phyloP scores from a whole-genome alignment of 768 basidiomycete genomes.

The Russula dissimulans region DNA sequence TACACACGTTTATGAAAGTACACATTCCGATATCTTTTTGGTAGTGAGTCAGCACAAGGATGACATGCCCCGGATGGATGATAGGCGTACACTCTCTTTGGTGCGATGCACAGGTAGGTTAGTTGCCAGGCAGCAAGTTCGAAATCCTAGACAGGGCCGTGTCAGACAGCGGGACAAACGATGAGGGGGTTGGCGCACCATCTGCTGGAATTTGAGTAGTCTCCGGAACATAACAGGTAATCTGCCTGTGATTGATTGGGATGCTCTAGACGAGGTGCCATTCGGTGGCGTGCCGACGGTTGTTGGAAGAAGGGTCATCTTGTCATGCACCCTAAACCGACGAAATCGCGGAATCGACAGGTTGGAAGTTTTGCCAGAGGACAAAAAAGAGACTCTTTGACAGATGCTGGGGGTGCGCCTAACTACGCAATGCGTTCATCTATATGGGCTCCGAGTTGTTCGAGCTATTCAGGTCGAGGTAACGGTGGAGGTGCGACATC shows the following conservation, averaged over 20 bases:
- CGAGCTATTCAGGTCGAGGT: too few species aligned
- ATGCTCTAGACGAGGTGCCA: slow-evolving; percentile 12
- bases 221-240: slow-evolving; percentile 76
- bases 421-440: slow-evolving; percentile 1
- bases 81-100: slow-evolving; percentile 73
- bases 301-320: slow-evolving; percentile 25
- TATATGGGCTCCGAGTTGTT: neutral
- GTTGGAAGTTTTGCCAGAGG: slow-evolving; percentile 1
- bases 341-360: slow-evolving; percentile 20
- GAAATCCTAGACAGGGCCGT: slow-evolving; percentile 60
- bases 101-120: slow-evolving; percentile 87
- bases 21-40: slow-evolving; percentile 78
- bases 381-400: neutral
- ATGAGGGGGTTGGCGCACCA: slow-evolving; percentile 42
- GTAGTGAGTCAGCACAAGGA: slow-evolving; percentile 5
- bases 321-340: slow-evolving; percentile 15
- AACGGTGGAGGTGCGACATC: neutral
- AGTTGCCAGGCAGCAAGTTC: slow-evolving; percentile 95
- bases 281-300: slow-evolving; percentile 19
- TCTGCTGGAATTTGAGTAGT: slow-evolving; percentile 74
- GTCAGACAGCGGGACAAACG: neutral
- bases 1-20: slow-evolving; percentile 92
- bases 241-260: slow-evolving; percentile 36
- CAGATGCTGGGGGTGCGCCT: neutral
- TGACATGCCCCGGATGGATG: slow-evolving; percentile 12